Base-by-base conservation (phyloP, 306 rosid species). In the Casuarina cunninghamiana region DNA sequence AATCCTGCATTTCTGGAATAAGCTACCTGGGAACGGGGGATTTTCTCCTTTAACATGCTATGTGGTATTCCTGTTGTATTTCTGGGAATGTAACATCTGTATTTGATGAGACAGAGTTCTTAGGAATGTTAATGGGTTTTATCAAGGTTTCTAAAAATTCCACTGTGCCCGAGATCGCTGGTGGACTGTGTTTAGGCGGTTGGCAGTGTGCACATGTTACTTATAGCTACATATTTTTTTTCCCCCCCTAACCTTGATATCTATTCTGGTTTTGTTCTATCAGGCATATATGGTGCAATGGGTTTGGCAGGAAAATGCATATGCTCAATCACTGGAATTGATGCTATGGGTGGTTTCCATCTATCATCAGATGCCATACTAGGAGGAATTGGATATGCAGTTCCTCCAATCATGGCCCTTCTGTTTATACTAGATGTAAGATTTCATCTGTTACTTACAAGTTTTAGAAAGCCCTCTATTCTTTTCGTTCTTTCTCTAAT, bases 281-380 rank as follows among this genome's bases (percentile, higher is more conserved):
- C 78, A 95, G 98, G 98, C 75, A 95, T 92, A 78, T 92, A 95
- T 62, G 97, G 97, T 41, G 97, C 93, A 78, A 95, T 95, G 98
- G 98, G 91, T 72, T 84, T 92, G 68, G 96, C 93, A 0, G 98
- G 98, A 76, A 86, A 88, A 77, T 92, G 91, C 69, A 91, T 95
- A 65, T 95, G 98, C 84, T 92, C 98, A 4, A 57, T 92, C 41
- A 88, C 92, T 2, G 98, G 97, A 76, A 91, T 88, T 43, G 98
- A 95, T 49, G 87, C 92, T 74, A 61, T 88, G 69, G 98, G 97
- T 71, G 97, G 97, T 57, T 95, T 95, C 71, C 89, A 92, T 65
- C 84, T 89, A 10, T 90, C 97, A 15, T 78, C 90, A 74, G 98
- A 95, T 79, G 96, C 97, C 53, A 88, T 91, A 79, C 53, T 95